Percentiles rank a stretch among this genome's conserved stretches.
phyloP scores from a whole-genome alignment of 2,329 filamentous ascomycete species.

The Ceratocystis ficicola region DNA sequence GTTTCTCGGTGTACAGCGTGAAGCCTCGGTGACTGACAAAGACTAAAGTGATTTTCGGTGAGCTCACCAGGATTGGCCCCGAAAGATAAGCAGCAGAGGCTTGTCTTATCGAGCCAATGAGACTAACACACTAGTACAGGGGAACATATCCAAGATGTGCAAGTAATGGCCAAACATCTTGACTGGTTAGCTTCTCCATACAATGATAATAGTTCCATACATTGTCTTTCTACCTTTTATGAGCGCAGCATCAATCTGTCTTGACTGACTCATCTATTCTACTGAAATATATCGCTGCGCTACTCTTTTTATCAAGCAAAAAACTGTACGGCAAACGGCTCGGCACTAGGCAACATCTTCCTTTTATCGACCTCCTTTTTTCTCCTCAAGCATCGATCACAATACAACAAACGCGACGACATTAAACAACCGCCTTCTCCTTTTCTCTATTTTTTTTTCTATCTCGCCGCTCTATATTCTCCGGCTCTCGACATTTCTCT shows the following conservation, averaged over 20 bases:
- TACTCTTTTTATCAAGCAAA: neutral
- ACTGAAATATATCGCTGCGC: no score
- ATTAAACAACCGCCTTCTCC: neutral
- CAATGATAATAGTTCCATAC: neutral
- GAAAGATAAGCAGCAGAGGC: neutral
- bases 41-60: neutral
- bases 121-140: neutral
- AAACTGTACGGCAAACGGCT: neutral
- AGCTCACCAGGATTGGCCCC: neutral
- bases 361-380: constrained; percentile 3
- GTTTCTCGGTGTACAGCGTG: neutral
- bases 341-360: neutral
- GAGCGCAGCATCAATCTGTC: neutral
- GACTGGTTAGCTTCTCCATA: neutral
- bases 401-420: neutral
- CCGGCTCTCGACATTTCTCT: neutral
- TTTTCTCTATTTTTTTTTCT: neutral
- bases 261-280: neutral
- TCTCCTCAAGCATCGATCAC: neutral
- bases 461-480: no score
- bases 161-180: neutral
- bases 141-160: neutral
- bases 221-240: neutral
- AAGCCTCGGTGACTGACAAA: neutral
- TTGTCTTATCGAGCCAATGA: neutral